phyloP scores from a whole-genome alignment of 768 basidiomycete genomes.

The Chalciporus pseudorubinellus region DNA sequence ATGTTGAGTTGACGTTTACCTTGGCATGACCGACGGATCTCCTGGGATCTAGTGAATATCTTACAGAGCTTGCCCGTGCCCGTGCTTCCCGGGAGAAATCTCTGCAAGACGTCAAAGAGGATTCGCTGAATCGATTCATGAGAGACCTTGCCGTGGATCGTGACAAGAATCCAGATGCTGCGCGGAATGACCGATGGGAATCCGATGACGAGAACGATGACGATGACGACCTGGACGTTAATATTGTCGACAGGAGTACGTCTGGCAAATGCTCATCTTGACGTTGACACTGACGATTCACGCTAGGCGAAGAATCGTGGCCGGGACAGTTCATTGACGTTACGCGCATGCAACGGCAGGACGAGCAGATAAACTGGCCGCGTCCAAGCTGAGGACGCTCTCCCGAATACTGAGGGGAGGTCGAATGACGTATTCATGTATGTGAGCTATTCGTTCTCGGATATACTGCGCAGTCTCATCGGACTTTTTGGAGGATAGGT shows the following conservation, averaged over 20 bases:
- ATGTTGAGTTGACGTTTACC: neutral
- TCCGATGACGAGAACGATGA: constrained; percentile 52
- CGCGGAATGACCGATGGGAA: constrained; percentile 61
- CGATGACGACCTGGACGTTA: constrained; percentile 49
- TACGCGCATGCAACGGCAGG: constrained; percentile 54
- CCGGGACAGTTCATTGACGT: constrained; percentile 78
- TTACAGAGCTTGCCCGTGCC: constrained; percentile 82
- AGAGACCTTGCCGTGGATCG: constrained; percentile 77
- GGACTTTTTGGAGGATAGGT: neutral
- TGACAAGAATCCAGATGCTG: constrained; percentile 55
- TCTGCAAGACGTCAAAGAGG: constrained; percentile 64
- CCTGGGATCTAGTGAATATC: constrained; percentile 68
- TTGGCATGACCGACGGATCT: constrained; percentile 1
- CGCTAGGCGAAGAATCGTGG: constrained; percentile 62
- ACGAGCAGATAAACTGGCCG: constrained; percentile 68
- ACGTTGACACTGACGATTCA: constrained; percentile 10
- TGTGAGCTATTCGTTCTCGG: neutral
- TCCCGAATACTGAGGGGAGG: neutral
- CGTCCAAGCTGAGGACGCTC: constrained; percentile 48
- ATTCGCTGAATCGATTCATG: constrained; percentile 76
- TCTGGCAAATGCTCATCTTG: constrained; percentile 12
- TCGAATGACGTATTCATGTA: neutral
- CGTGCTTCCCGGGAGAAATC: constrained; percentile 60
- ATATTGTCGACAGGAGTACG: constrained; percentile 74
- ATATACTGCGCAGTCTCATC: neutral